Percentiles rank a stretch among this genome's conserved stretches.
phyloP scores from a whole-genome alignment of 2,329 filamentous ascomycete species.

The Botrytis fabae region DNA sequence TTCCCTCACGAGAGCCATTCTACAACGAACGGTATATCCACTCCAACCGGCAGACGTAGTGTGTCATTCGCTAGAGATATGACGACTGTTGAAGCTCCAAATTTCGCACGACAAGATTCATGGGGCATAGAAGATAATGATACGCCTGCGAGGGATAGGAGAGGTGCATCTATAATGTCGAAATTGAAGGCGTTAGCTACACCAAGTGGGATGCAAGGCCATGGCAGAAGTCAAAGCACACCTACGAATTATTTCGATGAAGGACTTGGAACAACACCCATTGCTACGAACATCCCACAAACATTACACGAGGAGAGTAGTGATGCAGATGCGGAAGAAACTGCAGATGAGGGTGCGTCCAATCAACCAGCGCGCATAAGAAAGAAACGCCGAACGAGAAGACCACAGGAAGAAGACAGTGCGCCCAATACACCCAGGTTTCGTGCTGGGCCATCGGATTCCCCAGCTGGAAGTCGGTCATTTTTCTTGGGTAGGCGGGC shows the following conservation, averaged over 20 bases:
- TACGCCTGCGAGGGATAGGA: conserved; percentile 55
- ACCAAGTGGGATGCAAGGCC: conserved; percentile 45
- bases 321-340: conserved; percentile 85
- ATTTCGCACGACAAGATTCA: conserved; percentile 63
- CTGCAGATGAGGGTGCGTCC: conserved; percentile 70
- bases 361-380: conserved; percentile 53
- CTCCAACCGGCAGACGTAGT: conserved; percentile 55
- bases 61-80: conserved; percentile 70
- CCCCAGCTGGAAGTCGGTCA: conserved; percentile 33
- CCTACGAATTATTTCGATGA: conserved; percentile 40
- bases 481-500: conserved; percentile 61
- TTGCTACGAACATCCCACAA: conserved; percentile 53
- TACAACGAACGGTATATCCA: conserved; percentile 34
- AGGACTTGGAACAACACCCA: conserved; percentile 45
- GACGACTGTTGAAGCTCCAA: conserved; percentile 46
- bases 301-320: conserved; percentile 60
- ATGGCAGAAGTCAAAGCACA: conserved; percentile 48
- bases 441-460: conserved; percentile 33
- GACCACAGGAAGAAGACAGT: conserved; percentile 56
- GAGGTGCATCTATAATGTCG: conserved; percentile 70
- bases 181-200: conserved; percentile 74
- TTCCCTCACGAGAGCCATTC: conserved; percentile 21
- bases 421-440: conserved; percentile 61
- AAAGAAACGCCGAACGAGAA: conserved; percentile 63
- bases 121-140: conserved; percentile 62